These are phyloP conservation scores for Camellia lanceoleosa DNA, from an alignment of 148 eudicot species.

Conservation along the genomic window DNA sequence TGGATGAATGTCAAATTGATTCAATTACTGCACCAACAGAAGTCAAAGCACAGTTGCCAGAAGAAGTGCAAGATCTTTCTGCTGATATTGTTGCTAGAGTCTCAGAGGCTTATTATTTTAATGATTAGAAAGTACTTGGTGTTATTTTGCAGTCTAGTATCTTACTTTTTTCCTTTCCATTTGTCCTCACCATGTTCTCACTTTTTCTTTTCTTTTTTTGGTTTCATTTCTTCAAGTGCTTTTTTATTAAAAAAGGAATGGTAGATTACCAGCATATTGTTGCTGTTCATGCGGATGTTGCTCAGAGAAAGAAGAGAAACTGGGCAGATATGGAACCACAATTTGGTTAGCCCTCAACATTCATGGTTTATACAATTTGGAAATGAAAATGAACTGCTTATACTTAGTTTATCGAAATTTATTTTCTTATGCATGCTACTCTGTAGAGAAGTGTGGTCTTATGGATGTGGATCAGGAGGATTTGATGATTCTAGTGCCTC, in stretches of 20 bases:
- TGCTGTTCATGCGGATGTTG: constrained; percentile 76
- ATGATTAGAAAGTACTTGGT: constrained; percentile 44
- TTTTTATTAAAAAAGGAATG: constrained; percentile 51
- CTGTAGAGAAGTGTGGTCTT: constrained; percentile 50
- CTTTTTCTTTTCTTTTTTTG: not conserved
- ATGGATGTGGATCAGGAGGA: constrained; percentile 63
- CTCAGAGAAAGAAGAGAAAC: constrained; percentile 58
- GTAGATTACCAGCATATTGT: constrained; percentile 93
- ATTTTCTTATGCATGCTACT: constrained; percentile 12
- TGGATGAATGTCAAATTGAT: constrained; percentile 25
- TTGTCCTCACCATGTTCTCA: not conserved
- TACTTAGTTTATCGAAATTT: constrained; percentile 3
- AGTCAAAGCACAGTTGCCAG: constrained; percentile 19
- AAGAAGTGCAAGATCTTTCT: constrained; percentile 34
- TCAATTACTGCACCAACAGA: constrained; percentile 22
- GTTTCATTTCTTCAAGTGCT: not conserved
- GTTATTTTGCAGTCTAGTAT: not conserved
- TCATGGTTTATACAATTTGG: constrained; percentile 4
- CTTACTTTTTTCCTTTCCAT: not conserved
- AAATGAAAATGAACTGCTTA: constrained; percentile 4
- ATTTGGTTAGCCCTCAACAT: constrained; percentile 42
- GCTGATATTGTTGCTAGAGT: constrained; percentile 78
- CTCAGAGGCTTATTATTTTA: constrained; percentile 71
- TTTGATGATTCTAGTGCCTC: constrained; percentile 75
- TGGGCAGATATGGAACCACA: constrained; percentile 58